A percentile compares a stretch with the other conserved stretches of the same genome.
These are phyloP conservation scores for Agrocybe chaxingu DNA, from an alignment of 768 basidiomycete species.

Conservation along the genomic window DNA sequence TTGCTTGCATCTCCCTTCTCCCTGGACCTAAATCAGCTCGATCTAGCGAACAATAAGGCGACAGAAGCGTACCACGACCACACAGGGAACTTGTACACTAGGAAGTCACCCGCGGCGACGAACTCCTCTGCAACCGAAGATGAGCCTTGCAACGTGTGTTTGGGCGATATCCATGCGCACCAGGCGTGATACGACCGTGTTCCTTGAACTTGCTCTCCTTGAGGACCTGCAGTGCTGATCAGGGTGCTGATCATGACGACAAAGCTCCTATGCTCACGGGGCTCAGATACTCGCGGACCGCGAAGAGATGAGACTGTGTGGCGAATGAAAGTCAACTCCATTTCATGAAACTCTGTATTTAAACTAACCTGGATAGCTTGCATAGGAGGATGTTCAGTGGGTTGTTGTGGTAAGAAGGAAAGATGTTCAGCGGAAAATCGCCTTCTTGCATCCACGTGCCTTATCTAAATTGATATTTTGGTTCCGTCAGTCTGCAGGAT, in stretches of 20 bases:
- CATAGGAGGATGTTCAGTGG: conserved; percentile 23
- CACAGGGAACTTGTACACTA: conserved; percentile 97
- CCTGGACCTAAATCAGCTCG: conserved; percentile 43
- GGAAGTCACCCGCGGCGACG: conserved; percentile 95
- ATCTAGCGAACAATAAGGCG: background rate
- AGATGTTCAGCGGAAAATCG: conserved; percentile 23
- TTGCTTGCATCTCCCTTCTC: conserved; percentile 88
- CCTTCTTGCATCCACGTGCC: conserved; percentile 26
- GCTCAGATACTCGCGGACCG: conserved; percentile 90
- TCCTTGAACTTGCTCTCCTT: conserved; percentile 99
- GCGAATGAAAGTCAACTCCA: conserved; percentile 3
- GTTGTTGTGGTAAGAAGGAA: conserved; percentile 16
- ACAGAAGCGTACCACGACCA: conserved; percentile 80
- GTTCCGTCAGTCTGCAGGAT: conserved; percentile 2
- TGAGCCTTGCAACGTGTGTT: conserved; percentile 12
- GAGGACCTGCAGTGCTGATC: conserved; percentile 66
- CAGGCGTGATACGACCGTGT: conserved; percentile 93
- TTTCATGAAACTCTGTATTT: background rate
- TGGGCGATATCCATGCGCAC: conserved; percentile 37
- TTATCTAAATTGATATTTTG: conserved; percentile 5
- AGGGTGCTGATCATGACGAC: conserved; percentile 17
- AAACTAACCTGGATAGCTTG: conserved; percentile 38
- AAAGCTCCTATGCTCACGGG: conserved; percentile 52
- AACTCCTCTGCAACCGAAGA: conserved; percentile 74
- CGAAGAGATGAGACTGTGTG: conserved; percentile 84